A percentile compares a stretch with the other conserved stretches of the same genome.
Conservation (phyloP, 306 rosid species). For the Erythrophleum fordii region DNA sequence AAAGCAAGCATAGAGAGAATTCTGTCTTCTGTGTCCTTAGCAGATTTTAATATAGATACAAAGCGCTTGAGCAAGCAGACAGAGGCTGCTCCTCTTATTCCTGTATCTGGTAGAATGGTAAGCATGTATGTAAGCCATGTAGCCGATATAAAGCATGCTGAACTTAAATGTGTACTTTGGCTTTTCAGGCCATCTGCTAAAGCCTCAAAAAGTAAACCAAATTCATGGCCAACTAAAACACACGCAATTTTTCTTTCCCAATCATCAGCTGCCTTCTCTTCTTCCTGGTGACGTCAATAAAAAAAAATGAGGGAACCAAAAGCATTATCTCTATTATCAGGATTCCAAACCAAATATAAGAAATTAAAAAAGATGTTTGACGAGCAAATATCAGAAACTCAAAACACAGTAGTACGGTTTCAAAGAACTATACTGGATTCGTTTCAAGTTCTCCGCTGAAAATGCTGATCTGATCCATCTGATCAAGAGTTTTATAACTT, state of each 20-base stretch:
- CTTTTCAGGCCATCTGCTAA: conserved; percentile 87
- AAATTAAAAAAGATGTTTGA: conserved; percentile 11
- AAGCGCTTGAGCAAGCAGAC: conserved; percentile 74
- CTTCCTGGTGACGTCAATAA: conserved; percentile 61
- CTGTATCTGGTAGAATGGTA: conserved; percentile 80
- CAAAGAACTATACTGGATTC: conserved; percentile 54
- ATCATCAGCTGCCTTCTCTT: conserved; percentile 71
- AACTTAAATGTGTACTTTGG: conserved; percentile 59
- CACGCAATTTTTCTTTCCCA: conserved; percentile 93
- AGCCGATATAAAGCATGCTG: conserved; percentile 78
- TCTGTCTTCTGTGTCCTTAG: conserved; percentile 71
- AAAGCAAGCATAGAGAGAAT: conserved; percentile 84
- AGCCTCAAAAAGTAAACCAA: conserved; percentile 85
- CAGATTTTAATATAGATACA: conserved; percentile 66
- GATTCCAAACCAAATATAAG: not conserved
- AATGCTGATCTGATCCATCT: conserved; percentile 55
- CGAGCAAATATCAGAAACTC: conserved; percentile 31
- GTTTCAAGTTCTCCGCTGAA: conserved; percentile 49
- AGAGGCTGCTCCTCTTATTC: conserved; percentile 79
- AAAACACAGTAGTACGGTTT: conserved; percentile 21
- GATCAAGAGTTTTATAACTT: conserved; percentile 21
- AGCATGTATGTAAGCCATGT: conserved; percentile 89
- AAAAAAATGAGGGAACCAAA: conserved; percentile 1
- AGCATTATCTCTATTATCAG: not conserved
- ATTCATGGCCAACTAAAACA: conserved; percentile 82